These are phyloP conservation scores for Ceratocystiopsis sp. DNA, from an alignment of 2,329 filamentous ascomycete genomes.

Conservation along the genomic window DNA sequence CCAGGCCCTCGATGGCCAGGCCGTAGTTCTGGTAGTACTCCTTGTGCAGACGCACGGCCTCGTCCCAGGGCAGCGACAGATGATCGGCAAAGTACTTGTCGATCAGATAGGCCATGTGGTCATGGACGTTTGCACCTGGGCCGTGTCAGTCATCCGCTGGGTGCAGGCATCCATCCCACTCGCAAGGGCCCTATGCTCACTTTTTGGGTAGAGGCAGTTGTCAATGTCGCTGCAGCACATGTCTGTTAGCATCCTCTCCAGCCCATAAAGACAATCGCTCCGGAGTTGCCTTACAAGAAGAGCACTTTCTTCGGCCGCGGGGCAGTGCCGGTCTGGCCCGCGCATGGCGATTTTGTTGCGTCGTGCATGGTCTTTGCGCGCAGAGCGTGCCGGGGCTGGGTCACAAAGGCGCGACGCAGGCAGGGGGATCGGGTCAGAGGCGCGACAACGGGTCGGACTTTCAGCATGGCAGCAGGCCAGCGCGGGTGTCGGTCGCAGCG, in stretches of 20 bases:
- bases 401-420: too few relatives aligned
- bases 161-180: too few relatives aligned
- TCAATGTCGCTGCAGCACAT: constrained; percentile 78
- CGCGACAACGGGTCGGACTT: too few relatives aligned
- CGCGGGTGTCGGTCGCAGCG: too few relatives aligned
- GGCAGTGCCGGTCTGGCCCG: not conserved
- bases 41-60: constrained; percentile 71
- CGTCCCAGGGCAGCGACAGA: constrained; percentile 54
- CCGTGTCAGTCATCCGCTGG: not conserved
- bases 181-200: constrained; percentile 26
- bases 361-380: constrained; percentile 2
- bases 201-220: constrained; percentile 89
- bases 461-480: too few relatives aligned
- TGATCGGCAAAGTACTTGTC: constrained; percentile 46
- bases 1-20: constrained; percentile 88
- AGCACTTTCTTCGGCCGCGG: constrained; percentile 17
- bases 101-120: constrained; percentile 78
- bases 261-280: not conserved
- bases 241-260: not conserved
- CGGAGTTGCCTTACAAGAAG: constrained; percentile 24
- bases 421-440: too few relatives aligned
- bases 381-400: not conserved
- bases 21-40: constrained; percentile 95
- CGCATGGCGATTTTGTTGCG: not conserved
- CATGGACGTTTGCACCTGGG: constrained; percentile 62